phyloP scores from a whole-genome alignment of 306 rosid species.

The Phaseolus lunatus region DNA sequence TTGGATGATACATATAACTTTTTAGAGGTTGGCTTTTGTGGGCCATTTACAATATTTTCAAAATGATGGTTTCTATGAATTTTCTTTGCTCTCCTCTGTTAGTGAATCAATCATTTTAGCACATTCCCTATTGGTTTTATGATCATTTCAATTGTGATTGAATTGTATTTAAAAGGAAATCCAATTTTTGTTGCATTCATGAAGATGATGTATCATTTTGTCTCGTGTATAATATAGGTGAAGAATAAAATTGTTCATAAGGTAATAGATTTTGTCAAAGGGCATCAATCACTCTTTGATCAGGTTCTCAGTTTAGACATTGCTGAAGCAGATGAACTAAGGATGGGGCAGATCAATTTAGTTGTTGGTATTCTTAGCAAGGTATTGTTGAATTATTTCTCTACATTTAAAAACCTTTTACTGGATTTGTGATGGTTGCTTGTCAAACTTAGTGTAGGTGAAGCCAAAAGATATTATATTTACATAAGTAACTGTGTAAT shows the following conservation, averaged over 20 bases:
- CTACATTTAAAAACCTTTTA: slow-evolving; percentile 22
- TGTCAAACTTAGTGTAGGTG: slow-evolving; percentile 25
- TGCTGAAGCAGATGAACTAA: slow-evolving; percentile 73
- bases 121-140: slow-evolving; percentile 7
- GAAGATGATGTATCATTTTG: slow-evolving; percentile 13
- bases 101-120: slow-evolving; percentile 23
- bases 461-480: background rate
- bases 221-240: slow-evolving; percentile 58
- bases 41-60: background rate
- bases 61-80: background rate
- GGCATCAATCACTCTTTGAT: slow-evolving; percentile 79
- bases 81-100: slow-evolving; percentile 25
- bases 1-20: slow-evolving; percentile 81
- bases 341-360: slow-evolving; percentile 88
- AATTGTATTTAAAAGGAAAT: background rate
- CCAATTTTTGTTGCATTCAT: slow-evolving; percentile 20
- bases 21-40: slow-evolving; percentile 76
- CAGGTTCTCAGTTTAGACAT: slow-evolving; percentile 78
- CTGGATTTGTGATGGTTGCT: slow-evolving; percentile 32
- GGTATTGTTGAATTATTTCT: slow-evolving; percentile 55
- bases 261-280: slow-evolving; percentile 86
- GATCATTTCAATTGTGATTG: slow-evolving; percentile 18
- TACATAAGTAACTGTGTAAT: background rate
- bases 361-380: slow-evolving; percentile 93
- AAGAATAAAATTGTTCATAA: slow-evolving; percentile 93